A percentile compares a stretch with the other conserved stretches of the same genome.
These are phyloP conservation scores for Hibiscus syriacus DNA, from an alignment of 345 rosid species.

Conservation along the genomic window DNA sequence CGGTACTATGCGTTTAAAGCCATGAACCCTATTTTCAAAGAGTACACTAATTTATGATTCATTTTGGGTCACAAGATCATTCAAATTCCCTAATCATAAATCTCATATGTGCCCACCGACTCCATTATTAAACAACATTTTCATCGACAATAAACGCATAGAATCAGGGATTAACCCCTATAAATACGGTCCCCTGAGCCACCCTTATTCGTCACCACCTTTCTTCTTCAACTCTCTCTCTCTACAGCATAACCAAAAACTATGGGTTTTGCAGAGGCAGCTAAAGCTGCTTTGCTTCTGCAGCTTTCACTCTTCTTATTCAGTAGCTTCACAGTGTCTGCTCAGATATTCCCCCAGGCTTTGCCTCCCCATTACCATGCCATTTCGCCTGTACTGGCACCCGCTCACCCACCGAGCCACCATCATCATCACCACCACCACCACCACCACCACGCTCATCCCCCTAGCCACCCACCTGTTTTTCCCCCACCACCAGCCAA, in stretches of 20 bases:
- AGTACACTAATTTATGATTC: neutral
- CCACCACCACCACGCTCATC: neutral
- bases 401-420: constrained; percentile 14
- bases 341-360: constrained; percentile 19
- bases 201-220: neutral
- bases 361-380: constrained; percentile 22
- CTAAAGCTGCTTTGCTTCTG: constrained; percentile 26
- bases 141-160: constrained; percentile 17
- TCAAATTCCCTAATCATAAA: too few relatives aligned
- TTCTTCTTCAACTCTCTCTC: neutral
- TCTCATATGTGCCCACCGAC: neutral
- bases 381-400: constrained; percentile 23
- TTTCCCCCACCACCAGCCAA: constrained; percentile 27
- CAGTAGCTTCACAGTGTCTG: constrained; percentile 31
- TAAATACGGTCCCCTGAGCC: constrained; percentile 12
- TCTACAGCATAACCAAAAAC: neutral
- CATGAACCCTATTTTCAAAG: neutral
- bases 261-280: constrained; percentile 23
- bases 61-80: too few relatives aligned
- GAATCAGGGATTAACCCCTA: constrained; percentile 25
- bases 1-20: neutral
- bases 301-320: constrained; percentile 23
- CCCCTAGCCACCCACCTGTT: constrained; percentile 11
- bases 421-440: neutral
- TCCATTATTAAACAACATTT: neutral